phyloP scores from a whole-genome alignment of 352 stramenopile species.

The Pythium rishiriense region DNA sequence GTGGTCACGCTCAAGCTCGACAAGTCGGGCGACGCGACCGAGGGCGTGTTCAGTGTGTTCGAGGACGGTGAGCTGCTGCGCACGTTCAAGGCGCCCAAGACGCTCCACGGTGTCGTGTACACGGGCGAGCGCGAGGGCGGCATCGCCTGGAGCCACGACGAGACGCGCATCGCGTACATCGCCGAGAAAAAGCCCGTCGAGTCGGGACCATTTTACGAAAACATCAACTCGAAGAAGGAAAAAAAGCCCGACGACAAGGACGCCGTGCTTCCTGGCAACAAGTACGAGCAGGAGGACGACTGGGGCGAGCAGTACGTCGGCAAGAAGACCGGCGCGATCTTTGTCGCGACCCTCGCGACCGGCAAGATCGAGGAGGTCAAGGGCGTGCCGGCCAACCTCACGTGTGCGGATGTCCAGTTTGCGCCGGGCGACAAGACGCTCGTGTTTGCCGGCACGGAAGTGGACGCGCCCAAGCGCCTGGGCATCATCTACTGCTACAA shows the following conservation, averaged over 20 bases:
- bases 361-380: conserved; percentile 66
- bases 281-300: conserved; percentile 78
- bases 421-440: conserved; percentile 53
- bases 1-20: conserved; percentile 64
- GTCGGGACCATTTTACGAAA: conserved; percentile 52
- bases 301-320: conserved; percentile 86
- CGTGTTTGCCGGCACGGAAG: conserved; percentile 67
- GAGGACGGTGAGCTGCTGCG: conserved; percentile 35
- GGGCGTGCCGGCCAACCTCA: conserved; percentile 53
- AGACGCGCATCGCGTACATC: conserved; percentile 72
- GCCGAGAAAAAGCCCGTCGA: conserved; percentile 64
- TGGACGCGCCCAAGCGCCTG: conserved; percentile 52
- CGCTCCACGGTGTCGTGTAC: conserved; percentile 71
- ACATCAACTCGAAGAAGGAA: conserved; percentile 48
- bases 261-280: conserved; percentile 34
- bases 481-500: conserved; percentile 90
- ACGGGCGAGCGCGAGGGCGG: conserved; percentile 70
- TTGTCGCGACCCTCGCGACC: conserved; percentile 59
- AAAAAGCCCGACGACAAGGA: conserved; percentile 26
- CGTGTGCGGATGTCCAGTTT: conserved; percentile 70
- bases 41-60: conserved; percentile 64
- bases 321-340: conserved; percentile 69
- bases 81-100: conserved; percentile 67
- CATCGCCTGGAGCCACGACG: conserved; percentile 72
- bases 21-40: conserved; percentile 31